Evolutionary conservation across 2,329 filamentous ascomycete genomes (phyloP), one percentile per base, ranked within the genome.

Genomic region (Metarhizium humberi): DNA sequence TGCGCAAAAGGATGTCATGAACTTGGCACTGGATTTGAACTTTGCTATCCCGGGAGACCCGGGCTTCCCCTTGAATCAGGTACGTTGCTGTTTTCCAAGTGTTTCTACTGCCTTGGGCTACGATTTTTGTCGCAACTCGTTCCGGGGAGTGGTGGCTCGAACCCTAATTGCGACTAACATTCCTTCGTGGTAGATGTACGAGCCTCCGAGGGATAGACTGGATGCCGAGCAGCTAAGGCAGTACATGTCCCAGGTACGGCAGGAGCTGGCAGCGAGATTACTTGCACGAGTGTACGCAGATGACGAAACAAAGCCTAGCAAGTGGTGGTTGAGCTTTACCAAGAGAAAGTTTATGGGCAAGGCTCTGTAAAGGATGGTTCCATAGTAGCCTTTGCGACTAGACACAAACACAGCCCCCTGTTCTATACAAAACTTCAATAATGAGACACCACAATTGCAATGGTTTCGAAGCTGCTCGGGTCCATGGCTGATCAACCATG

Each of bases 281-380:
- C 75, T 96, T 69, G 87, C 88, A 53, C 82, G 92, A 63, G 86
- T 99, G 61, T 99, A 95, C 70, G 86, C 88, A 55, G 91, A 92
- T 75, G 72, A 82, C 68, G 73, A 92, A 78, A 72, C 89, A 74
- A 82, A 81, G 73, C 82, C 83, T 55, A 81, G 76, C 72, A 82
- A 95, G 84, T 97, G 92, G 90, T 99, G 94, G 94, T 75, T 99
- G 71, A 97, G 94, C 79, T 99, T 96, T 71, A 90, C 89, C 54
- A 97, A 97, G 85, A 86, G 94, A 75, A 96, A 96, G 84, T 99
- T 99, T 70, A 97, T 99, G 94, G 92, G 92, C 71, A 97, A 97
- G 84, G 82, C 83, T 62, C 76, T 94, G 74, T 92, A 78, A 71
- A 34, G 49, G 11, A 38, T 8, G n/a, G 11, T 18, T 20, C 20